Evolutionary conservation across 345 rosid species (phyloP).

Genomic region (Pistacia atlantica): DNA sequence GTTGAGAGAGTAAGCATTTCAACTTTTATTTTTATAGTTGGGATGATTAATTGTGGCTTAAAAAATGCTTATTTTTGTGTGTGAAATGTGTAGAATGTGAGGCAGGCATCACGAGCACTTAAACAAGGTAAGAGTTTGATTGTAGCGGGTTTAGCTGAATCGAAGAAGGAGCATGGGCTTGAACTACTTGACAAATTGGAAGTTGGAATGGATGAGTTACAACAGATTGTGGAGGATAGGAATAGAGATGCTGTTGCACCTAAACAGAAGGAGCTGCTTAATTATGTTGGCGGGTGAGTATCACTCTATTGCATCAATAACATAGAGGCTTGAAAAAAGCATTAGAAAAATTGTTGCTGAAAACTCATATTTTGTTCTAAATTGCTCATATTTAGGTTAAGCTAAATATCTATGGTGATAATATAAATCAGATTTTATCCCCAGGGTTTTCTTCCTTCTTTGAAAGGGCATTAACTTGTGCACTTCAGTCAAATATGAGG

Average conservation of each 20-base stretch:
- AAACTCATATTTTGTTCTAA: neutral
- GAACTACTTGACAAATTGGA: constrained; percentile 82
- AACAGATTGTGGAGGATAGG: constrained; percentile 80
- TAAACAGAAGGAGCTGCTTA: constrained; percentile 90
- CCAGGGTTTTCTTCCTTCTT: neutral
- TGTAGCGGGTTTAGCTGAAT: constrained; percentile 75
- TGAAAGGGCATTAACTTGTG: neutral
- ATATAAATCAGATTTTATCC: neutral
- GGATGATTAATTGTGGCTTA: neutral
- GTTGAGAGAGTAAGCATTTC: constrained; percentile 70
- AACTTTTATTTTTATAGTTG: neutral
- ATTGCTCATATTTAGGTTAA: neutral
- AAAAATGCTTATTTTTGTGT: neutral
- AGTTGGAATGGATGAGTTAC: constrained; percentile 83
- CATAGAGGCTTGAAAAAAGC: too few relatives aligned
- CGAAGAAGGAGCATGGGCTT: constrained; percentile 83
- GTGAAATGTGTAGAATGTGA: constrained; percentile 63
- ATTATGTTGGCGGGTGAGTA: constrained; percentile 84
- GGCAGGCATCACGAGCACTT: constrained; percentile 75
- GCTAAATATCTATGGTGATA: neutral
- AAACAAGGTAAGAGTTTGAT: constrained; percentile 79
- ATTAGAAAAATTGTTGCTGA: neutral
- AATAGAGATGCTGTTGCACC: constrained; percentile 90
- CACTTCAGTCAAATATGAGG: neutral
- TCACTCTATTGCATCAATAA: neutral